Conservation (phyloP, 2,329 filamentous ascomycete genomes). For the Pseudovirgaria hyperparasitica region DNA sequence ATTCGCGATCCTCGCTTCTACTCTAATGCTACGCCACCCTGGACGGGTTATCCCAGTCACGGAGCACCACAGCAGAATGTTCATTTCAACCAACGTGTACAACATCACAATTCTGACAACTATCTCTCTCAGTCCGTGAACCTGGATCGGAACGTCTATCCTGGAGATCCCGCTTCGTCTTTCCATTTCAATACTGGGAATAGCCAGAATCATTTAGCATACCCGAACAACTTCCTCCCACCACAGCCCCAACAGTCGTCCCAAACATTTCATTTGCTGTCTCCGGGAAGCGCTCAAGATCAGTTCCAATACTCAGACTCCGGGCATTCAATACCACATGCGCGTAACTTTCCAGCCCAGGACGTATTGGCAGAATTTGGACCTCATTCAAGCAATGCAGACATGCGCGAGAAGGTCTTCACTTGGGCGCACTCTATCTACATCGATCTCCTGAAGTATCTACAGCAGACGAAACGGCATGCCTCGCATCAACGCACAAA, state of each 20-base stretch:
- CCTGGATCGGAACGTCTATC: too few relatives aligned
- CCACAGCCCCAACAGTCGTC: too few relatives aligned
- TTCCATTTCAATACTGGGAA: too few relatives aligned
- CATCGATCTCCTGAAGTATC: slow-evolving; percentile 34
- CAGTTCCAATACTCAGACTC: slow-evolving; percentile 1
- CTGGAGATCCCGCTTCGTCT: too few relatives aligned
- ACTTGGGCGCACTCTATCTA: slow-evolving; percentile 35
- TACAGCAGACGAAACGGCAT: slow-evolving; percentile 32
- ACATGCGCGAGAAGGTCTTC: slow-evolving; percentile 32
- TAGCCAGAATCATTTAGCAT: too few relatives aligned
- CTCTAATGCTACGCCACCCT: slow-evolving; percentile 15
- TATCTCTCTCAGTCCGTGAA: background rate
- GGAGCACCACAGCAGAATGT: slow-evolving; percentile 17
- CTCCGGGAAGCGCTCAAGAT: too few relatives aligned
- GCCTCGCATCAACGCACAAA: slow-evolving; percentile 23
- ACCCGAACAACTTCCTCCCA: too few relatives aligned
- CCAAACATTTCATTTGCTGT: too few relatives aligned
- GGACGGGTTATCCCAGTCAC: too few relatives aligned
- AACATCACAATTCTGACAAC: background rate
- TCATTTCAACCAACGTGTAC: slow-evolving; percentile 9
- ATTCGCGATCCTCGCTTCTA: slow-evolving; percentile 26
- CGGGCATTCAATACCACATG: background rate
- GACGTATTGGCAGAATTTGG: slow-evolving; percentile 24
- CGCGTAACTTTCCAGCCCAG: too few relatives aligned
- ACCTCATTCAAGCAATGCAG: slow-evolving; percentile 27